A percentile compares a stretch with the other conserved stretches of the same genome.
Conservation (phyloP, 768 basidiomycete species). For the Trametes cubensis region DNA sequence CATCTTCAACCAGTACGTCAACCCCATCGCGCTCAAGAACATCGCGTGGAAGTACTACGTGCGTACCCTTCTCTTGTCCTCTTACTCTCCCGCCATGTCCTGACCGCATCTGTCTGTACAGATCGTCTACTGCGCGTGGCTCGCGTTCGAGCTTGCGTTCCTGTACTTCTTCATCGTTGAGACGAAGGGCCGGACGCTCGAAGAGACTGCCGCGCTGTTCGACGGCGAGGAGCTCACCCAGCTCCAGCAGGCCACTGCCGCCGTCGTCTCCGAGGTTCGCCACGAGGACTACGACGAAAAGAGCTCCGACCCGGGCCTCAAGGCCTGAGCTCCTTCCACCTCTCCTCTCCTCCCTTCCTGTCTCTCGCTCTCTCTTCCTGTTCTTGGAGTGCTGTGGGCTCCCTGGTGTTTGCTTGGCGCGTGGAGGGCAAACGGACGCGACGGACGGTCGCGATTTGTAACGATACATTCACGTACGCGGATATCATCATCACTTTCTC, state of each 20-base stretch:
- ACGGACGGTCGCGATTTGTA: constrained; percentile 10
- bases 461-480: constrained; percentile 3
- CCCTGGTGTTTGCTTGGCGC: background rate
- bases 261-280: constrained; percentile 16
- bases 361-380: no score
- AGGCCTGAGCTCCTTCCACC: constrained; percentile 11
- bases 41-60: constrained; percentile 81
- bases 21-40: constrained; percentile 70
- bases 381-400: background rate
- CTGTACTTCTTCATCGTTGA: constrained; percentile 70
- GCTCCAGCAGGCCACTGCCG: constrained; percentile 14
- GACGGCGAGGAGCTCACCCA: constrained; percentile 59
- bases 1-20: constrained; percentile 89
- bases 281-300: constrained; percentile 29
- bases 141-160: constrained; percentile 66
- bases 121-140: constrained; percentile 74
- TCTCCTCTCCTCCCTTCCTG: background rate
- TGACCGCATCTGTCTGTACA: constrained; percentile 24
- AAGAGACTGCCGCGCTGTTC: constrained; percentile 82
- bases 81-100: background rate
- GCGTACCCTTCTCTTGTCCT: constrained; percentile 25
- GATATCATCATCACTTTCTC: background rate
- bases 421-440: constrained; percentile 6
- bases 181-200: constrained; percentile 72
- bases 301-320: constrained; percentile 19